phyloP scores from a whole-genome alignment of 805 yeast species.

The Priceomyces carsonii region DNA sequence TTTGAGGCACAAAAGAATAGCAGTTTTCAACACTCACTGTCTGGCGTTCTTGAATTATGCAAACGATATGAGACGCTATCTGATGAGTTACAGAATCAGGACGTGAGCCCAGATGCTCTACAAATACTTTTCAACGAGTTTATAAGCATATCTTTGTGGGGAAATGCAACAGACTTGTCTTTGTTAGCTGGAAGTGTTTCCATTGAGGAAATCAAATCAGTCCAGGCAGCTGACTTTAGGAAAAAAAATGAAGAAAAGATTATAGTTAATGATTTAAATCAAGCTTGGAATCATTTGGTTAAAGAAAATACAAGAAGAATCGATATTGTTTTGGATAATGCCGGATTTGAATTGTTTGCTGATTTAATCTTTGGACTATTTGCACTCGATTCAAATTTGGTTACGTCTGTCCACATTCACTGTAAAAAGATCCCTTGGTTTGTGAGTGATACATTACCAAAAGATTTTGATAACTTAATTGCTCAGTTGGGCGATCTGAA shows the following conservation, averaged over 20 bases:
- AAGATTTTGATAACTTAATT: constrained; percentile 66
- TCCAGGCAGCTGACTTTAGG: constrained; percentile 89
- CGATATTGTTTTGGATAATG: constrained; percentile 86
- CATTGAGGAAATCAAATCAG: constrained; percentile 82
- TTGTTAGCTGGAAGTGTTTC: constrained; percentile 80
- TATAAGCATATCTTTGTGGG: constrained; percentile 91
- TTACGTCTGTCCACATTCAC: constrained; percentile 68
- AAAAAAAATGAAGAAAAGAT: constrained; percentile 79
- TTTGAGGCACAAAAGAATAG: constrained; percentile 69
- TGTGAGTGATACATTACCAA: constrained; percentile 92
- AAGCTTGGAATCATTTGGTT: constrained; percentile 59
- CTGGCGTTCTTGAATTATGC: constrained; percentile 83
- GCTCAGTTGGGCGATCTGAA: constrained; percentile 52
- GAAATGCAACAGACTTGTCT: constrained; percentile 95
- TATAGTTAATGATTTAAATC: constrained; percentile 68
- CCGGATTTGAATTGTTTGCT: constrained; percentile 87
- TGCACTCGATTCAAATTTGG: constrained; percentile 65
- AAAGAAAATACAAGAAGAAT: constrained; percentile 45
- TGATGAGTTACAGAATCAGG: constrained; percentile 23
- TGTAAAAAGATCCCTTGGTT: constrained; percentile 95
- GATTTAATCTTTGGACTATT: constrained; percentile 33
- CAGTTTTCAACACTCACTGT: constrained; percentile 71
- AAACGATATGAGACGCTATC: constrained; percentile 50
- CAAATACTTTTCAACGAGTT: constrained; percentile 75
- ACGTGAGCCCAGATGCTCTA: constrained; percentile 42